Evolutionary conservation across 768 basidiomycete species (phyloP).

Genomic region (Boletus huronensis): DNA sequence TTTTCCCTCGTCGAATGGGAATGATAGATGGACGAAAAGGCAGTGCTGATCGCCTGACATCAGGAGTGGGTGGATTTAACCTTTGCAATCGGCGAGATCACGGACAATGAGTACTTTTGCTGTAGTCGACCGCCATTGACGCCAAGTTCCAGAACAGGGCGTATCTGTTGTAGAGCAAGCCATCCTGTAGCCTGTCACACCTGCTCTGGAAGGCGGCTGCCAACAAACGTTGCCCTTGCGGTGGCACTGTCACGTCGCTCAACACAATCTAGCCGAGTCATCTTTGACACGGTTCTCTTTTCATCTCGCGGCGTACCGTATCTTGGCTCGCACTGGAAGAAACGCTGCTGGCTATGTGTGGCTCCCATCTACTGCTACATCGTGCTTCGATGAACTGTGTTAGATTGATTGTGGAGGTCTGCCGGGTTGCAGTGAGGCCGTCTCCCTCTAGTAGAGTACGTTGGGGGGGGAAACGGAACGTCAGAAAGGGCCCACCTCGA

Average conservation of each 20-base stretch:
- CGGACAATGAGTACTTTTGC: conserved; percentile 10
- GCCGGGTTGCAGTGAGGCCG: background rate
- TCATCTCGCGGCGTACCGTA: background rate
- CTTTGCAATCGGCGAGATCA: conserved; percentile 20
- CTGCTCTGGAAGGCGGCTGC: background rate
- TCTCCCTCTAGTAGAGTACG: no score
- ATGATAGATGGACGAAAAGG: conserved; percentile 4
- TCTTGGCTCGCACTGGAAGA: background rate
- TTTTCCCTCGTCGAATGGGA: conserved; percentile 1
- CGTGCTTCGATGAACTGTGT: background rate
- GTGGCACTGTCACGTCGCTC: background rate
- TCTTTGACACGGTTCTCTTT: conserved; percentile 5
- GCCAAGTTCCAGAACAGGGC: background rate
- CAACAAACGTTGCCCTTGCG: background rate
- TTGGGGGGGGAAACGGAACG: background rate
- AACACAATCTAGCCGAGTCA: background rate
- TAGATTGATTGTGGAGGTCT: background rate
- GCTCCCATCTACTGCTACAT: background rate
- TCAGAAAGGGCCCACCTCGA: background rate
- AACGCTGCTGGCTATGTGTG: conserved; percentile 1
- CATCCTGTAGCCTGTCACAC: conserved; percentile 19
- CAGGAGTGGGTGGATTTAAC: conserved; percentile 21
- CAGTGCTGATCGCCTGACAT: conserved; percentile 18
- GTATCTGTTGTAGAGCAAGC: background rate
- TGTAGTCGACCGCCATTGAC: background rate